Percentiles rank a stretch among this genome's conserved stretches.
Conservation (phyloP, 2,329 filamentous ascomycete species). For the Hyphodiscus sp. region DNA sequence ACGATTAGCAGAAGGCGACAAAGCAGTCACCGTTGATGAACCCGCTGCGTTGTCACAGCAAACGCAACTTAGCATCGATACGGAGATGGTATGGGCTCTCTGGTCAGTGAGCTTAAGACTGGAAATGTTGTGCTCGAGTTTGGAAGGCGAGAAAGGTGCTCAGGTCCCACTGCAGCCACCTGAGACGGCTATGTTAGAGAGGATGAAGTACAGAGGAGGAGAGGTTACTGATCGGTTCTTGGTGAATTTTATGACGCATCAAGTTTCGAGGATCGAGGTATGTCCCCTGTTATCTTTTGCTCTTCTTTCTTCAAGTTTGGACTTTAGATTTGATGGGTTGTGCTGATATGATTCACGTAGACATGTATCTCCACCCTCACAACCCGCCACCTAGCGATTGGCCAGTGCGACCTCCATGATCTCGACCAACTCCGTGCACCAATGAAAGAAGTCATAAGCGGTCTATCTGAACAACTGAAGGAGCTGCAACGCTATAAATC, state of each 20-base stretch:
- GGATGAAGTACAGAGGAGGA: conserved; percentile 64
- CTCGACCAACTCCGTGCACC: conserved; percentile 71
- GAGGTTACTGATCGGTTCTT: conserved; percentile 86
- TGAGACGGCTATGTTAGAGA: conserved; percentile 76
- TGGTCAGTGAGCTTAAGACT: conserved; percentile 85
- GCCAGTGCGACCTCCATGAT: conserved; percentile 53
- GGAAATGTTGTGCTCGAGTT: conserved; percentile 84
- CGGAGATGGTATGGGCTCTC: conserved; percentile 71
- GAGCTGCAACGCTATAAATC: conserved; percentile 57
- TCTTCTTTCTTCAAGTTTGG: background rate
- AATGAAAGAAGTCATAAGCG: conserved; percentile 64
- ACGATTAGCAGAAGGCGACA: conserved; percentile 20
- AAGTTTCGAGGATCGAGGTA: conserved; percentile 94
- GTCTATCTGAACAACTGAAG: conserved; percentile 53
- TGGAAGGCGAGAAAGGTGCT: conserved; percentile 59
- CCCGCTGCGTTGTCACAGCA: conserved; percentile 59
- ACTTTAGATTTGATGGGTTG: background rate
- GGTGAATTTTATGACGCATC: conserved; percentile 86
- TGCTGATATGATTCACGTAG: conserved; percentile 37
- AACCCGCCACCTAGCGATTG: conserved; percentile 71
- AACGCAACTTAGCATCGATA: conserved; percentile 66
- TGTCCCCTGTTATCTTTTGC: conserved; percentile 20
- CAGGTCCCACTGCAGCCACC: conserved; percentile 64
- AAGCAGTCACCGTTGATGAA: conserved; percentile 36
- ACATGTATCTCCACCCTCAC: conserved; percentile 74